Base-by-base conservation (phyloP, 768 basidiomycete genomes). In the Mycena epipterygia region DNA sequence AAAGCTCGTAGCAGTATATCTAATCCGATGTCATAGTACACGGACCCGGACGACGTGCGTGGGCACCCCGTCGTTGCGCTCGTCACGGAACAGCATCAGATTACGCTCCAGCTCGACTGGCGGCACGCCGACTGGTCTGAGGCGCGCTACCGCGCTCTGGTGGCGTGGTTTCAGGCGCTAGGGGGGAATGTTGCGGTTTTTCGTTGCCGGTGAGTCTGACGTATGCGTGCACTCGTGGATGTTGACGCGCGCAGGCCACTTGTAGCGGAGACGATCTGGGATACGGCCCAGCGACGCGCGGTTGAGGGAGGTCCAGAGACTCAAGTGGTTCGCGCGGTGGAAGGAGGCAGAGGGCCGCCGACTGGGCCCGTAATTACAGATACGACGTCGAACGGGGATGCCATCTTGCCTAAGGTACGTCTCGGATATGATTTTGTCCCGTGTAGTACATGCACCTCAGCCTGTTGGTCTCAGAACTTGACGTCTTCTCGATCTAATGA, bases 241-340 rank as follows among this genome's bases (percentile, higher is more conserved):
- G 9, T 29, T 19, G 16, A 51, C 23, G 3, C 32, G 29, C 49
- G 49, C 2, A 56, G 35, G 23, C 35, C 55, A 21, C 55, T 56
- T 27, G 55, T 56, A 2, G 55, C 55, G n/a, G 55, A 56, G 25
- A 56, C 55, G 29, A 13, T 56, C 5, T 56, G 55, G 55, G 55
- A 56, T 27, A 37, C 35, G 16, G 55, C 33, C 39, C 35, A 39
- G 35, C 30, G 55, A n/a, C 55, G 21, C 55, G 37, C 1, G 17
- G 35, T 12, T 8, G 49, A 30, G n/a, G n/a, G n/a, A n/a, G n/a
- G n/a, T n/a, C n/a, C n/a, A n/a, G n/a, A n/a, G n/a, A n/a, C n/a
- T n/a, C n/a, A n/a, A n/a, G n/a, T n/a, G 27, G 17, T n/a, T n/a
- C 42, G 12, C 39, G 21, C 42, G 21, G 42, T 44, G 35, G 14